Evolutionary conservation across 208 protist genomes (phyloP), one percentile per base, ranked within the genome.

Genomic region (Trypanosoma boissoni): DNA sequence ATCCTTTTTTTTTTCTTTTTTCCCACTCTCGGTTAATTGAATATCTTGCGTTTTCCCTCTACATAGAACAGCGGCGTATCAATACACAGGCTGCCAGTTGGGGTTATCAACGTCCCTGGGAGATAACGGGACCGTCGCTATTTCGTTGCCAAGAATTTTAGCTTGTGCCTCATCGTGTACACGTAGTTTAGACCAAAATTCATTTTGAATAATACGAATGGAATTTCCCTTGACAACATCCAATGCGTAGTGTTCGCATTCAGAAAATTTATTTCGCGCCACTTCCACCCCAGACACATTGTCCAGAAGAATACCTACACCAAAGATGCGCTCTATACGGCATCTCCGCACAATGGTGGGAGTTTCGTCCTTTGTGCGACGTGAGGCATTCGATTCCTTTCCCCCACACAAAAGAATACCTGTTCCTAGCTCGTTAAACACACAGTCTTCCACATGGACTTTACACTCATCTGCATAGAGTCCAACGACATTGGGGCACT

Each of bases 161-260:
- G 75, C 78, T 2, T 64, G 73, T 12, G 68, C 79, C 8, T 68
- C 69, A 28, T 79, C 63, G 37, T 81, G 76, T 31, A 94, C 74
- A 29, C 88, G 83, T 10, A 89, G 73, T 24, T 65, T 36, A 2
- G 84, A 58, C 16, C 53, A 48, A 57, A 95, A 89, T 34, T 70
- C 67, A 56, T 95, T 95, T 34, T 80, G 39, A 28, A 73, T 60
- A 23, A 95, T 67, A 39, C 64, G 24, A n/a, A 89, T 74, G 32
- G 59, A 58, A 23, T 59, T 60, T 9, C 81, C 79, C 29, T 69
- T 64, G 2, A 77, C 46, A 71, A 74, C 83, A 71, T 92, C 85
- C 14, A 95, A 56, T 1, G 71, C 82, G 70, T 95, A 95, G 76
- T 95, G 83, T 18, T 59, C 84, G 46, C 83, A 95, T 37, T 81